A percentile compares a stretch with the other conserved stretches of the same genome.
phyloP scores from a whole-genome alignment of 306 rosid genomes.

The Dalbergia cochinchinensis region DNA sequence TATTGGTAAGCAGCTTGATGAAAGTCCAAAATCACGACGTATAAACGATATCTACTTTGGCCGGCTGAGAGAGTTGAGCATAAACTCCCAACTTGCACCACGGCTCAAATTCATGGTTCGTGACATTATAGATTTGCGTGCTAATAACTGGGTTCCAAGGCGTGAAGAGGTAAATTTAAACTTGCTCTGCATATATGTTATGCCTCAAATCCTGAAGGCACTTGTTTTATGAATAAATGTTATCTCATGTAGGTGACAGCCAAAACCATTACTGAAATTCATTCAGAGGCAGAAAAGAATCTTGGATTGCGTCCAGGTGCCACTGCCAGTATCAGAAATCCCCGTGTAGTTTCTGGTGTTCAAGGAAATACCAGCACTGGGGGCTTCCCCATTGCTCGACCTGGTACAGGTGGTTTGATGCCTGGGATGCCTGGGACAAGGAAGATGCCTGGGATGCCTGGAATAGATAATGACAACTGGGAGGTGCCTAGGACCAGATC shows the following conservation, averaged over 20 bases:
- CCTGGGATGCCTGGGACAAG: conserved; percentile 98
- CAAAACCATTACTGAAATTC: conserved; percentile 94
- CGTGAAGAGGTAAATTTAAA: conserved; percentile 85
- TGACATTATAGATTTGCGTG: conserved; percentile 80
- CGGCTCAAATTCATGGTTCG: conserved; percentile 95
- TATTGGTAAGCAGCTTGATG: conserved; percentile 99
- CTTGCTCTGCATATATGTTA: conserved; percentile 13
- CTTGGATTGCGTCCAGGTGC: conserved; percentile 99
- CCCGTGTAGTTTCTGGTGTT: conserved; percentile 62
- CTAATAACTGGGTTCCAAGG: conserved; percentile 93
- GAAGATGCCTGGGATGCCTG: conserved; percentile 97
- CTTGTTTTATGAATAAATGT: conserved; percentile 9
- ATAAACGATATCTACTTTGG: conserved; percentile 79
- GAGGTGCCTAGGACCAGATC: conserved; percentile 77
- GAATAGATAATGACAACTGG: conserved; percentile 91
- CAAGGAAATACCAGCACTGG: conserved; percentile 72
- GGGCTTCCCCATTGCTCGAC: conserved; percentile 73
- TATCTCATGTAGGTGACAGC: conserved; percentile 74
- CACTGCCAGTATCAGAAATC: conserved; percentile 81
- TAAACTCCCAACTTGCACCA: conserved; percentile 76
- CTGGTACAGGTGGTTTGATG: conserved; percentile 96
- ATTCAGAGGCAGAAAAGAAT: conserved; percentile 92
- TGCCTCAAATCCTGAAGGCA: not conserved
- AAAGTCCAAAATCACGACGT: conserved; percentile 74
- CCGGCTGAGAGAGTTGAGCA: conserved; percentile 79